A percentile compares a stretch with the other conserved stretches of the same genome.
These are phyloP conservation scores for Hanseniaspora uvarum DNA, from an alignment of 1,139 yeast genomes.

Conservation along the genomic window DNA sequence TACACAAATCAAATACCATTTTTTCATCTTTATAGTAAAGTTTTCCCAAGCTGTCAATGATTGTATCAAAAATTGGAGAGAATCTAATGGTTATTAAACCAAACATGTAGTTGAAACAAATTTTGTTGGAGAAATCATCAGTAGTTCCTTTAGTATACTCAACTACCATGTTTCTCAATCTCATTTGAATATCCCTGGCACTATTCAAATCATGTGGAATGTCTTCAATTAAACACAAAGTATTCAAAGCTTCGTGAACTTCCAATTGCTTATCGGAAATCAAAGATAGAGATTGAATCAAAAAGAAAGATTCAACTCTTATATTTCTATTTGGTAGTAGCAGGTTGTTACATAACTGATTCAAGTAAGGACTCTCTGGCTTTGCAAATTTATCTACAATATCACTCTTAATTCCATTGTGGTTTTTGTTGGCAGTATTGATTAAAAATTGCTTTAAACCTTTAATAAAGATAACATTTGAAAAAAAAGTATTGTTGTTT, in stretches of 20 bases:
- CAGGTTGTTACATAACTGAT: slow-evolving; percentile 33
- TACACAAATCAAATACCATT: slow-evolving; percentile 49
- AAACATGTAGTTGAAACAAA: slow-evolving; percentile 50
- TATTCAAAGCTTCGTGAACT: slow-evolving; percentile 9
- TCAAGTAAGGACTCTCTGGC: slow-evolving; percentile 14
- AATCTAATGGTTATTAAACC: slow-evolving; percentile 69
- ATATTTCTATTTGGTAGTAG: slow-evolving; percentile 39
- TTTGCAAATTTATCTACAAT: slow-evolving; percentile 10
- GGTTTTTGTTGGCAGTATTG: slow-evolving; percentile 6
- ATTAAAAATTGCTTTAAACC: slow-evolving; percentile 24
- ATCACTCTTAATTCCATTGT: neutral
- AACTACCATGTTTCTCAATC: slow-evolving; percentile 53
- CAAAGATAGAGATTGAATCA: slow-evolving; percentile 27
- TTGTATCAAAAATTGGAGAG: slow-evolving; percentile 78
- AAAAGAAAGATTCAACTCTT: slow-evolving; percentile 40
- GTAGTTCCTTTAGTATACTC: slow-evolving; percentile 38
- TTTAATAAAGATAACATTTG: slow-evolving; percentile 22
- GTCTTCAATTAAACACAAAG: slow-evolving; percentile 26
- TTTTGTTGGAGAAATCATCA: slow-evolving; percentile 31
- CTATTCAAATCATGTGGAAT: slow-evolving; percentile 35
- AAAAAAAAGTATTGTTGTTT: neutral
- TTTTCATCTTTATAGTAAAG: slow-evolving; percentile 39
- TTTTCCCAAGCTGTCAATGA: slow-evolving; percentile 48
- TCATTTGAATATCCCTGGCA: slow-evolving; percentile 63
- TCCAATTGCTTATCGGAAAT: neutral